Percentiles rank a stretch among this genome's conserved stretches.
Conservation (phyloP, 495 filamentous ascomycete species). For the Daldinia childiae region DNA sequence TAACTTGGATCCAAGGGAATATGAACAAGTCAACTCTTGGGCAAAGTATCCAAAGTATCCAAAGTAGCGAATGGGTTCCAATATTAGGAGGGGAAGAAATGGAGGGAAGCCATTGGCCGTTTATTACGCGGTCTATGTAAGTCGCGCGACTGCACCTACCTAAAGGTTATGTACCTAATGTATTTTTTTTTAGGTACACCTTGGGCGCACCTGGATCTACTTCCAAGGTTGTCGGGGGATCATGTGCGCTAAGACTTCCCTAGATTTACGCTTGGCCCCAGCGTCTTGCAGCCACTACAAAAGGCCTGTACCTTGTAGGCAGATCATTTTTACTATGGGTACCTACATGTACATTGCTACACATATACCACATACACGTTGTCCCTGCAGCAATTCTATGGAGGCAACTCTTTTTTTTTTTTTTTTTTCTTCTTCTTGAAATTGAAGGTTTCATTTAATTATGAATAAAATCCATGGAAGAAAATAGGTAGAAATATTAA, state of each 20-base stretch:
- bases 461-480: background rate
- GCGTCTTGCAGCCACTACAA: slow-evolving; percentile 19
- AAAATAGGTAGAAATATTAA: background rate
- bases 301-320: background rate
- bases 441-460: background rate
- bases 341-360: background rate
- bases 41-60: slow-evolving; percentile 6
- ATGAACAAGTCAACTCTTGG: slow-evolving; percentile 28
- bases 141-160: slow-evolving; percentile 32
- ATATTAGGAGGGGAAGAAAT: slow-evolving; percentile 34
- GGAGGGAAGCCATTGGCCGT: slow-evolving; percentile 35
- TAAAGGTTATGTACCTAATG: background rate
- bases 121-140: slow-evolving; percentile 43
- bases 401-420: background rate
- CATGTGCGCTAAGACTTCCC: slow-evolving; percentile 28
- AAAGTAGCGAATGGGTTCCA: slow-evolving; percentile 22
- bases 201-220: background rate
- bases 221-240: slow-evolving; percentile 13
- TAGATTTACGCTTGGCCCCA: slow-evolving; percentile 26
- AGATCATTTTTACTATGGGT: background rate
- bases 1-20: slow-evolving; percentile 20
- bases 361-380: background rate
- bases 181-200: slow-evolving; percentile 1
- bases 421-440: background rate
- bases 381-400: slow-evolving; percentile 5